Conservation (phyloP, 306 rosid species). For the Ammopiptanthus mongolicus region DNA sequence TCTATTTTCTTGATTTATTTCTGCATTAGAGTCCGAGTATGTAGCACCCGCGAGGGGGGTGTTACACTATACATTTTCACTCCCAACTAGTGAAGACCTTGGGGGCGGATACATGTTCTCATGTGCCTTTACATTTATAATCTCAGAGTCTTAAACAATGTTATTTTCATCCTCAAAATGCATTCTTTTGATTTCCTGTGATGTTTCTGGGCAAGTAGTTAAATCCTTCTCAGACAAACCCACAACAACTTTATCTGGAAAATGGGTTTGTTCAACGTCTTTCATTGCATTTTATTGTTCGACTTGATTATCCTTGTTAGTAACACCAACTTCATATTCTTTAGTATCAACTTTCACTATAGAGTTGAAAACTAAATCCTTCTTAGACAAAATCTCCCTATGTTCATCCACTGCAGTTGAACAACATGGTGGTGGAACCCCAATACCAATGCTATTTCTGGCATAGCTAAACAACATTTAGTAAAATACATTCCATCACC, state of each 20-base stretch:
- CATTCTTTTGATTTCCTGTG: not conserved
- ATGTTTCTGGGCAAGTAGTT: not conserved
- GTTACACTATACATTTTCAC: no score
- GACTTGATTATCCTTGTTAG: not conserved
- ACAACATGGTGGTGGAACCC: not conserved
- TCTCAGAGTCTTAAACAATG: not conserved
- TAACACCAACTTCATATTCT: not conserved
- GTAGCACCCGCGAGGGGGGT: no score
- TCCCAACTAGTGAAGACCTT: not conserved
- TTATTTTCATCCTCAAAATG: not conserved
- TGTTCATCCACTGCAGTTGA: constrained; percentile 9
- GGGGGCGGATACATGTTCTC: not conserved
- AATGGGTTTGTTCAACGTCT: not conserved
- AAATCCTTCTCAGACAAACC: not conserved
- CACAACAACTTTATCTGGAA: not conserved
- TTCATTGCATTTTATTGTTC: not conserved
- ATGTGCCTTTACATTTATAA: not conserved
- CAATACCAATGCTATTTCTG: not conserved
- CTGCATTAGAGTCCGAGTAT: no score
- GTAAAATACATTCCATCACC: not conserved
- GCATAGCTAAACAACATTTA: not conserved
- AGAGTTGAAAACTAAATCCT: not conserved
- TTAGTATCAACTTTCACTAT: not conserved
- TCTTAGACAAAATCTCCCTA: not conserved
- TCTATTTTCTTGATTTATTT: no score